Evolutionary conservation across 345 rosid species (phyloP).

Genomic region (Conringia planisiliqua): DNA sequence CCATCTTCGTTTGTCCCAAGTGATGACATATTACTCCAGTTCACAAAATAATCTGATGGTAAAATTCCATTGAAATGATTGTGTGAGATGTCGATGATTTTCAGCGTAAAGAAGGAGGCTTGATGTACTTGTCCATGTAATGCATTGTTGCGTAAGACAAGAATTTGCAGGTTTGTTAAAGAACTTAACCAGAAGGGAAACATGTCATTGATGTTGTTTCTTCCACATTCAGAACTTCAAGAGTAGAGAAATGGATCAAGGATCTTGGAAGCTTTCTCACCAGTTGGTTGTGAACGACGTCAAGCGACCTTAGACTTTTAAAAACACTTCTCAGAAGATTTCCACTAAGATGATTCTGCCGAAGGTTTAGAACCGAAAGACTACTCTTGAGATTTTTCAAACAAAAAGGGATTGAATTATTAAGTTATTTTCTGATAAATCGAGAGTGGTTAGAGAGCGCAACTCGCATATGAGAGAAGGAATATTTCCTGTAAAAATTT

Average conservation of each 20-base stretch:
- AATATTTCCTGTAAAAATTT: neutral
- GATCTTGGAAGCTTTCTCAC: conserved; percentile 28
- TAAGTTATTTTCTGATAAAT: neutral
- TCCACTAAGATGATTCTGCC: neutral
- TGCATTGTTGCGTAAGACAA: too few relatives aligned
- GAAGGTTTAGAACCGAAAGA: too few relatives aligned
- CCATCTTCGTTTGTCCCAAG: neutral
- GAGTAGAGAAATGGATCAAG: too few relatives aligned
- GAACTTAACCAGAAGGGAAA: neutral
- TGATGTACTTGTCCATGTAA: too few relatives aligned
- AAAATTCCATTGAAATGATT: neutral
- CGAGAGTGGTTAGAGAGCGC: neutral
- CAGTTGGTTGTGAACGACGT: conserved; percentile 21
- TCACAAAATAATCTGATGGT: neutral
- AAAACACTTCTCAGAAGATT: conserved; percentile 3
- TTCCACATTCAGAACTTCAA: conserved; percentile 7
- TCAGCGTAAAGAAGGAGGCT: too few relatives aligned
- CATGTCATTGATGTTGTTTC: neutral
- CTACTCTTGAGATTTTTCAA: too few relatives aligned
- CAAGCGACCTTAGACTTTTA: neutral
- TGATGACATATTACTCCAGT: neutral
- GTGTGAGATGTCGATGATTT: neutral
- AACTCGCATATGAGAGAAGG: neutral
- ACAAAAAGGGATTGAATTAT: neutral
- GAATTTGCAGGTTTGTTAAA: neutral